Percentiles rank a stretch among this genome's conserved stretches.
Evolutionary conservation across 768 basidiomycete species (phyloP).

Genomic region (Daedaleopsis nitida): DNA sequence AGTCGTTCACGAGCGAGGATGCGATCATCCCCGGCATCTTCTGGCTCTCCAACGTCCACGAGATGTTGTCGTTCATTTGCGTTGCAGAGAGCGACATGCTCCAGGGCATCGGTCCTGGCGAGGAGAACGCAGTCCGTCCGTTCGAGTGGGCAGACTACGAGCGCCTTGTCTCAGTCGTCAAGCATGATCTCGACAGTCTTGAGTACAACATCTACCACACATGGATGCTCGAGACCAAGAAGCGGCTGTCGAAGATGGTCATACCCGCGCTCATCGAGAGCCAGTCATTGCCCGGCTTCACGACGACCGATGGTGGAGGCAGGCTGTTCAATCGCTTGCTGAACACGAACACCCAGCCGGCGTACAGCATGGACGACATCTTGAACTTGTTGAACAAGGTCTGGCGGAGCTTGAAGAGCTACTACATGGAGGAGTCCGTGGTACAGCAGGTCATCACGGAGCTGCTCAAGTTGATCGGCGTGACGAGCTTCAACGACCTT

Average conservation of each 20-base stretch:
- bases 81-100: constrained; percentile 99
- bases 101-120: constrained; percentile 95
- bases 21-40: constrained; percentile 95
- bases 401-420: constrained; percentile 97
- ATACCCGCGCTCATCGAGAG: constrained; percentile 98
- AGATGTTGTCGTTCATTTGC: constrained; percentile 98
- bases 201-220: constrained; percentile 99
- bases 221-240: constrained; percentile 99
- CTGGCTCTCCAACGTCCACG: constrained; percentile 99
- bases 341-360: constrained; percentile 82
- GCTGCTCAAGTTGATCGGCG: constrained; percentile 92
- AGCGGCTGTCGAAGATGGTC: constrained; percentile 94
- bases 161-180: constrained; percentile 94
- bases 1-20: constrained; percentile 93
- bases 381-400: constrained; percentile 96
- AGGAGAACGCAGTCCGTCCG: constrained; percentile 86
- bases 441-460: constrained; percentile 95
- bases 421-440: constrained; percentile 97
- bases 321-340: constrained; percentile 93
- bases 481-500: constrained; percentile 97
- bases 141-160: constrained; percentile 99
- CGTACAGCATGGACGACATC: constrained; percentile 98
- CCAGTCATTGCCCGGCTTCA: constrained; percentile 96
- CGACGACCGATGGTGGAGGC: constrained; percentile 91
- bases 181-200: constrained; percentile 96